Conservation (phyloP, 441 rosid genomes). For the Hura crepitans region DNA sequence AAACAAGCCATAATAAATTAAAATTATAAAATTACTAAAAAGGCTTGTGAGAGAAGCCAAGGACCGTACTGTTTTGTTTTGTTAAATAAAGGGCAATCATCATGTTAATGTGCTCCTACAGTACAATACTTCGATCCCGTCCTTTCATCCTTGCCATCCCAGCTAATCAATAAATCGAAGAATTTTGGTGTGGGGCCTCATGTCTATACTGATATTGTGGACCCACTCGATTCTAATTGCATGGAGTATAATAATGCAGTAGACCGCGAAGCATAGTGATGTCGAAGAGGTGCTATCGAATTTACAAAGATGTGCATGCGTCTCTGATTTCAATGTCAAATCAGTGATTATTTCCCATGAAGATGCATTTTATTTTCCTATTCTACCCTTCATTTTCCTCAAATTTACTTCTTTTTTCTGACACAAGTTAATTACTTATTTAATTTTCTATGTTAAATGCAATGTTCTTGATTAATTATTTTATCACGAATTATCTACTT, state of each 20-base stretch:
- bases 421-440: too few species aligned
- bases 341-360: neutral
- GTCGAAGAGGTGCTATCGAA: neutral
- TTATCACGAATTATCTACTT: too few species aligned
- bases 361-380: neutral
- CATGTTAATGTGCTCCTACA: conserved; percentile 5
- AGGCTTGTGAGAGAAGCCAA: conserved; percentile 2
- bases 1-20: conserved; percentile 17
- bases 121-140: neutral
- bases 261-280: neutral
- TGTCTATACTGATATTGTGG: neutral
- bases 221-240: conserved; percentile 5
- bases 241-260: neutral
- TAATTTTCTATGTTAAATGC: too few species aligned
- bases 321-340: conserved; percentile 10
- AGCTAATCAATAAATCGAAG: conserved; percentile 18
- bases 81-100: neutral
- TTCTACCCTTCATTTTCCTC: neutral
- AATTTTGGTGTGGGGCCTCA: conserved; percentile 27
- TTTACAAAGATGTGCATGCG: neutral
- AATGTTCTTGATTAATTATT: too few species aligned
- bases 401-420: too few species aligned
- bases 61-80: neutral
- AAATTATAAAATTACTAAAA: neutral
- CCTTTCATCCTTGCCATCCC: conserved; percentile 26